Conservation (phyloP, 441 rosid species). For the Cnidoscolus chayamansa region DNA sequence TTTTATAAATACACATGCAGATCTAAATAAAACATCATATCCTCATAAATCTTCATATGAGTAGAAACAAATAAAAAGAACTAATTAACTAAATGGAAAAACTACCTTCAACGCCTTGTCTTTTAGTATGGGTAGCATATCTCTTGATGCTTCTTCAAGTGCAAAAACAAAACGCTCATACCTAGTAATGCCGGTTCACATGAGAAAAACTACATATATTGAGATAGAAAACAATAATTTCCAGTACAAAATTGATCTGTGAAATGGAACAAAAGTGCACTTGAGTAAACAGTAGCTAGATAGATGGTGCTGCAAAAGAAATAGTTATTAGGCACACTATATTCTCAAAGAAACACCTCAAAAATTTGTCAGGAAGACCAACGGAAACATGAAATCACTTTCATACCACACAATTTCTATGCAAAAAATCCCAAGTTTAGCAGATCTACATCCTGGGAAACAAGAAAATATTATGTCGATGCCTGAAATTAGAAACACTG, state of each 20-base stretch:
- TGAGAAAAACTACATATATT: not conserved
- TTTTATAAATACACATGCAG: too few species aligned
- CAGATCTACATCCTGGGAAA: not conserved
- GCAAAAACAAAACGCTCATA: slow-evolving; percentile 80
- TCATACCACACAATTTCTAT: not conserved
- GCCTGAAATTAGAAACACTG: not conserved
- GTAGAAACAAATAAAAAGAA: slow-evolving; percentile 5
- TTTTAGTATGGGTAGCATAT: slow-evolving; percentile 77
- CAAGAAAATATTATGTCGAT: not conserved
- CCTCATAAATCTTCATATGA: not conserved
- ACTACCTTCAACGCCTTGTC: slow-evolving; percentile 84
- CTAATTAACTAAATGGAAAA: slow-evolving; percentile 8
- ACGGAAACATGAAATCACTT: not conserved
- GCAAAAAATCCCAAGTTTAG: not conserved
- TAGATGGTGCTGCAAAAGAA: not conserved
- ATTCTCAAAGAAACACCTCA: too few species aligned
- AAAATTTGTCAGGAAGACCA: not conserved
- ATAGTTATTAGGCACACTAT: not conserved
- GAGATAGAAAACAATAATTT: not conserved
- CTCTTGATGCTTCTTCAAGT: slow-evolving; percentile 94
- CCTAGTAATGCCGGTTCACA: slow-evolving; percentile 37
- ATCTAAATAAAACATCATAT: too few species aligned
- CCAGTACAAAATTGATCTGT: not conserved
- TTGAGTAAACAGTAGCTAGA: not conserved
- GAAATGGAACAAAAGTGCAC: not conserved